A percentile compares a stretch with the other conserved stretches of the same genome.
phyloP scores from a whole-genome alignment of 176 grass and related monocot genomes.

The Avena insularis region DNA sequence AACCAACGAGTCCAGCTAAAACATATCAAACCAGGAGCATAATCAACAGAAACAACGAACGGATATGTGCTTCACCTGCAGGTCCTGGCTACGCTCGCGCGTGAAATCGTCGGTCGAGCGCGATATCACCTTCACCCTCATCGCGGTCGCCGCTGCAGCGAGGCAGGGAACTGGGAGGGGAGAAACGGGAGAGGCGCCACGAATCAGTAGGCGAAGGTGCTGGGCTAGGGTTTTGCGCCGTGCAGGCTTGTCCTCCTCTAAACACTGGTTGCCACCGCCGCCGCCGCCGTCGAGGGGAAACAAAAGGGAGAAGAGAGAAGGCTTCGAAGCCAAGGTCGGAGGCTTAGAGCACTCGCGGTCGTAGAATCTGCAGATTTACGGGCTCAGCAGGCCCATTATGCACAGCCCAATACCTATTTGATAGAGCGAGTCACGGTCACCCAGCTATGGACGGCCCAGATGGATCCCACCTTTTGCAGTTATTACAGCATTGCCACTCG shows the following conservation, averaged over 20 bases:
- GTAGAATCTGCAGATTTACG: background rate
- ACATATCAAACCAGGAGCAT: background rate
- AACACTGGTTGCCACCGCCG: constrained; percentile 8
- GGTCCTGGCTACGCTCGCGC: constrained; percentile 84
- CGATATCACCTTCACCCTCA: constrained; percentile 97
- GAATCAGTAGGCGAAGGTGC: background rate
- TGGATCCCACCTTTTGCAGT: background rate
- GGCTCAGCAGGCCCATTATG: background rate
- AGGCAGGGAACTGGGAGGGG: background rate
- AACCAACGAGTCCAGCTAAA: background rate
- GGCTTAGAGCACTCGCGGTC: background rate
- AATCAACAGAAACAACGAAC: background rate
- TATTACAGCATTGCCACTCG: background rate
- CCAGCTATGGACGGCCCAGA: constrained; percentile 3
- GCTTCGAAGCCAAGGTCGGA: background rate
- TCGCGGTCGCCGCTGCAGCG: constrained; percentile 1
- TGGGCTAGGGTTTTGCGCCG: constrained; percentile 18
- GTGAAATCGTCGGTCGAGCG: constrained; percentile 92
- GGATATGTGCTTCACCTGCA: constrained; percentile 52
- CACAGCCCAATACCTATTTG: background rate
- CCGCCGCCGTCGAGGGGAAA: constrained; percentile 34
- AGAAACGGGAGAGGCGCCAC: background rate
- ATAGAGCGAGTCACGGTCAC: background rate
- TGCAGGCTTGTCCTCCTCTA: background rate
- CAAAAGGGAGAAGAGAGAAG: background rate